Conservation (phyloP, 805 yeast species). For the Saccharomycopsis fibuligera region DNA sequence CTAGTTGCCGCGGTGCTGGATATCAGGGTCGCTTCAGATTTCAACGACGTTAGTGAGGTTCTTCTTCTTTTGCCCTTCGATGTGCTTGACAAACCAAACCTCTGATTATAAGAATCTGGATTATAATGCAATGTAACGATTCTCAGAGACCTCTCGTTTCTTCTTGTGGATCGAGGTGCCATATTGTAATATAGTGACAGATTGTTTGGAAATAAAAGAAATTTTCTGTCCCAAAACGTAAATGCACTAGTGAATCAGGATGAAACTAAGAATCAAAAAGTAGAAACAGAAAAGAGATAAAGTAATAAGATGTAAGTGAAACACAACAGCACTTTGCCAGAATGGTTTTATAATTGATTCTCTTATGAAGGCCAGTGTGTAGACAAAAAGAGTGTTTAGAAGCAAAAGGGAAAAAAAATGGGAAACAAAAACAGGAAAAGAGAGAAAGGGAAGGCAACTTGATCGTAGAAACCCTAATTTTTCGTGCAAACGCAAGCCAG, state of each 20-base stretch:
- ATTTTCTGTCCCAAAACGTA: background rate
- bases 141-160: background rate
- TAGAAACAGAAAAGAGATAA: background rate
- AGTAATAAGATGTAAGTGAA: background rate
- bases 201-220: background rate
- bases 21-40: too few species aligned
- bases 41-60: background rate
- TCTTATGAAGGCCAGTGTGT: too few species aligned
- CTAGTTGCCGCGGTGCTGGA: too few species aligned
- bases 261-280: background rate
- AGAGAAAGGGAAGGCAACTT: too few species aligned
- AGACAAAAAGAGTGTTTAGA: too few species aligned
- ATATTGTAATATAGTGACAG: background rate
- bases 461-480: too few species aligned
- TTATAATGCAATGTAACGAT: background rate
- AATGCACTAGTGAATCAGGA: background rate
- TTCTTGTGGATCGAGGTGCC: background rate
- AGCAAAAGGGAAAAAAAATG: too few species aligned
- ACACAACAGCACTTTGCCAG: background rate
- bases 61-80: background rate
- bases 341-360: too few species aligned
- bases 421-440: too few species aligned
- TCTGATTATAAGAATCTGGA: background rate
- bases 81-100: background rate
- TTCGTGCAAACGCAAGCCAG: too few species aligned